Evolutionary conservation across 148 eudicot genomes (phyloP), one percentile per base, ranked within the genome.

Genomic region (Suaeda aralocaspica): DNA sequence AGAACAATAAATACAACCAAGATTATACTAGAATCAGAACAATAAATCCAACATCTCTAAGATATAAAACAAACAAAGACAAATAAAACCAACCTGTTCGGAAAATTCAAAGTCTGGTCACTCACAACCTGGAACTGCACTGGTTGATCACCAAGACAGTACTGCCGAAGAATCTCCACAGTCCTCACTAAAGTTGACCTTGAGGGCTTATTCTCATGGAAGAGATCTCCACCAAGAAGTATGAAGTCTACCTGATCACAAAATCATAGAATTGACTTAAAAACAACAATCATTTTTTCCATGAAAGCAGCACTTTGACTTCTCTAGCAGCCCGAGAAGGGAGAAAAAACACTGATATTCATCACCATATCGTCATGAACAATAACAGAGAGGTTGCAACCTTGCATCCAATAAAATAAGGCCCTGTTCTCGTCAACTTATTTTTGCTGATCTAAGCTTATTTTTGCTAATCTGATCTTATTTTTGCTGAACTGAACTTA

Each of bases 101-200:
- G 86, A 57, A 94, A 94, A 85, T 94, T 94, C 63, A 94, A 59
- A 52, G 96, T 91, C 87, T 94, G 99, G 82, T 94, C 99, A 36
- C 99, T 94, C 60, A 94, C 99, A 70, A 94, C 99, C 88, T 94
- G 96, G 75, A 94, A 94, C 72, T 94, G 96, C 81, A 94, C 96
- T 3, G 99, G 97, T 51, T 44, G 86, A 85, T 94, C 99, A 73
- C 79, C 83, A n/a, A 94, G 92, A 78, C 99, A 94, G 82, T 89
- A 80, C 28, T 89, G 97, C 24, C 99, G 92, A 56, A 94, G 90
- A 66, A 94, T 91, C 80, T 94, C 99, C 71, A 94, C 76, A 68
- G 89, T 78, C 77, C 84, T 91, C 83, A 94, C 99, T 74, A 94
- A 76, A 56, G 99, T 91, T 72, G 93, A 74, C 79, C 99, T 84